phyloP scores from a whole-genome alignment of 2,329 filamentous ascomycete genomes.

The Nannizzia gypsea region DNA sequence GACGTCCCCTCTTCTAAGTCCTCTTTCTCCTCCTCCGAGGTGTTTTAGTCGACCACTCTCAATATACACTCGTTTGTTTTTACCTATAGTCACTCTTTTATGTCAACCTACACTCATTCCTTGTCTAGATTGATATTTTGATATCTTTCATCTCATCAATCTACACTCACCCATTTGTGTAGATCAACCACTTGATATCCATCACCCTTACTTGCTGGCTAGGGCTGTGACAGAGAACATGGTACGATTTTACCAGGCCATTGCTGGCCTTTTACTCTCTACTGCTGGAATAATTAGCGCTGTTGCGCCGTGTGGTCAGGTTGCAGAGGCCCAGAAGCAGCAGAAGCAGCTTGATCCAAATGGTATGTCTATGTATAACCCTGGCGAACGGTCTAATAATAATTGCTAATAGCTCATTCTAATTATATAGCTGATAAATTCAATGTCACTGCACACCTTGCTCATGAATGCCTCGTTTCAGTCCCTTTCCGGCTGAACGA shows the following conservation, averaged over 20 bases:
- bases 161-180: not conserved
- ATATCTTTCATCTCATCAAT: not conserved
- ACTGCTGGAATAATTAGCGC: not conserved
- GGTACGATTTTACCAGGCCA: not conserved
- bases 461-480: slow-evolving; percentile 16
- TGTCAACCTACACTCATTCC: not conserved
- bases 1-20: not conserved
- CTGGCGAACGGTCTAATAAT: not conserved
- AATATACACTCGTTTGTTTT: not conserved
- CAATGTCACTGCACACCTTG: slow-evolving; percentile 12
- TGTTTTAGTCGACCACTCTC: not conserved
- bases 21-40: too few species aligned
- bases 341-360: not conserved
- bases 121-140: not conserved
- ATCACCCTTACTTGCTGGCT: not conserved
- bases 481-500: slow-evolving; percentile 16
- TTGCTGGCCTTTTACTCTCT: not conserved
- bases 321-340: not conserved
- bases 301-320: not conserved
- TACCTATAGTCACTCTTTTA: not conserved
- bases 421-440: slow-evolving; percentile 6
- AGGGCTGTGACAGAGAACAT: not conserved
- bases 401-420: not conserved
- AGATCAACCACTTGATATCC: not conserved
- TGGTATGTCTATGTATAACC: not conserved